Percentiles rank a stretch among this genome's conserved stretches.
phyloP scores from a whole-genome alignment of 2,329 filamentous ascomycete genomes.

The Didymella keratinophila region DNA sequence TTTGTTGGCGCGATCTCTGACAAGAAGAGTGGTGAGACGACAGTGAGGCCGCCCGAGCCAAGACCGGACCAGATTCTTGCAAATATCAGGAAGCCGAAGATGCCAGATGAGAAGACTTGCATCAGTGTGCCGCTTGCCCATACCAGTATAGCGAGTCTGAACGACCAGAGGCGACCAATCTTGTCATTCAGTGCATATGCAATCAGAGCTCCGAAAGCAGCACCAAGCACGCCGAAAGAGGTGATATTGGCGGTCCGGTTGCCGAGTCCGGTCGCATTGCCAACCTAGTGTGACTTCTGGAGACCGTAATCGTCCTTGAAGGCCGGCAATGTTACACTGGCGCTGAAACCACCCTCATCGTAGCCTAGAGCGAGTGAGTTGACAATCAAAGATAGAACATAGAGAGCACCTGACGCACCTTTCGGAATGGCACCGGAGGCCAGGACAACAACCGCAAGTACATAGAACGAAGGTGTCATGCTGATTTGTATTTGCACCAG shows the following conservation, averaged over 20 bases:
- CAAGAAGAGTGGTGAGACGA: conserved; percentile 3
- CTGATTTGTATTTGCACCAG: background rate
- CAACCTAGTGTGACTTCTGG: background rate
- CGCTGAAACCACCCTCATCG: conserved; percentile 3
- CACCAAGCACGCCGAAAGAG: conserved; percentile 1
- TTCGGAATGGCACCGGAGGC: conserved; percentile 2
- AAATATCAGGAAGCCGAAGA: conserved; percentile 1
- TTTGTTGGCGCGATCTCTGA: conserved; percentile 3
- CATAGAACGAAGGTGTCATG: conserved; percentile 1
- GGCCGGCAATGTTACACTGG: conserved; percentile 3
- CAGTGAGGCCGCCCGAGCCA: background rate
- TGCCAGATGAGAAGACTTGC: conserved; percentile 3
- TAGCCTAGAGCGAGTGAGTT: background rate
- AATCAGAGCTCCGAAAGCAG: conserved; percentile 1
- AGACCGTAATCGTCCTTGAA: conserved; percentile 3
- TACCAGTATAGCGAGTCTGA: background rate
- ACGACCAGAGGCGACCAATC: conserved; percentile 4
- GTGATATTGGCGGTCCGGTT: conserved; percentile 5
- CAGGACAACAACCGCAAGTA: background rate
- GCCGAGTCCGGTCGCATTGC: conserved; percentile 1
- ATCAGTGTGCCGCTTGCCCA: conserved; percentile 2
- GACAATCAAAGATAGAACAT: background rate
- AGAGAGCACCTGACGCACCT: background rate
- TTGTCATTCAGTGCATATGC: conserved; percentile 2
- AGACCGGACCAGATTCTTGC: conserved; percentile 2